phyloP scores from a whole-genome alignment of 306 rosid genomes.

The Clitoria ternatea region DNA sequence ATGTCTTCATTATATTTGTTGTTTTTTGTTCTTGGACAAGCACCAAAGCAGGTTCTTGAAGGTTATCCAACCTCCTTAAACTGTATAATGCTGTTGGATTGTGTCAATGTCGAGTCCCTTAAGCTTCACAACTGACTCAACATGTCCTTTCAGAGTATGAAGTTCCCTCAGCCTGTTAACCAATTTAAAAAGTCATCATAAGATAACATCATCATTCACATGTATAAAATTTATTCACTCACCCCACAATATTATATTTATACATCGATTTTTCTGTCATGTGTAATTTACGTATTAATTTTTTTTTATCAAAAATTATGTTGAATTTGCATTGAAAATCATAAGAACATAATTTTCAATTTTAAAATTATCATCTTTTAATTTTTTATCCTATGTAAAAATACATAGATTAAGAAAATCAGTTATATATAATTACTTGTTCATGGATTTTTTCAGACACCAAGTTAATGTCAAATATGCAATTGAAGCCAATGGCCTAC shows the following conservation, averaged over 20 bases:
- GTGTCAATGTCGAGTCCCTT: slow-evolving; percentile 93
- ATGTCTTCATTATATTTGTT: slow-evolving; percentile 32
- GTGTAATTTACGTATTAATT: too few relatives aligned
- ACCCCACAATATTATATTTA: not conserved
- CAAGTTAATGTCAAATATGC: not conserved
- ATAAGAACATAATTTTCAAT: too few relatives aligned
- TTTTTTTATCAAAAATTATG: too few relatives aligned
- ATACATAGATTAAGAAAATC: too few relatives aligned
- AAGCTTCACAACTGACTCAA: slow-evolving; percentile 97
- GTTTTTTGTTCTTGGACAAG: slow-evolving; percentile 14
- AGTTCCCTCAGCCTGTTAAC: slow-evolving; percentile 83
- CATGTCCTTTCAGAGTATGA: slow-evolving; percentile 88
- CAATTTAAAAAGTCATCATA: slow-evolving; percentile 1
- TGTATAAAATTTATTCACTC: not conserved
- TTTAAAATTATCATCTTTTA: too few relatives aligned
- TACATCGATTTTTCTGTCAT: too few relatives aligned
- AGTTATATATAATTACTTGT: not conserved
- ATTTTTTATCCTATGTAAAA: too few relatives aligned
- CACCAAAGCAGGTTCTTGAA: not conserved
- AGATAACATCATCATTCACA: not conserved
- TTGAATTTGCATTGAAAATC: too few relatives aligned
- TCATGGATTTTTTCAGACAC: not conserved
- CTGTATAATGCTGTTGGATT: slow-evolving; percentile 92
- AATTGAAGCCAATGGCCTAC: slow-evolving; percentile 37
- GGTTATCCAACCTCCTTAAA: slow-evolving; percentile 34